phyloP scores from a whole-genome alignment of 805 yeast species.

The Isabelozyma heimii region DNA sequence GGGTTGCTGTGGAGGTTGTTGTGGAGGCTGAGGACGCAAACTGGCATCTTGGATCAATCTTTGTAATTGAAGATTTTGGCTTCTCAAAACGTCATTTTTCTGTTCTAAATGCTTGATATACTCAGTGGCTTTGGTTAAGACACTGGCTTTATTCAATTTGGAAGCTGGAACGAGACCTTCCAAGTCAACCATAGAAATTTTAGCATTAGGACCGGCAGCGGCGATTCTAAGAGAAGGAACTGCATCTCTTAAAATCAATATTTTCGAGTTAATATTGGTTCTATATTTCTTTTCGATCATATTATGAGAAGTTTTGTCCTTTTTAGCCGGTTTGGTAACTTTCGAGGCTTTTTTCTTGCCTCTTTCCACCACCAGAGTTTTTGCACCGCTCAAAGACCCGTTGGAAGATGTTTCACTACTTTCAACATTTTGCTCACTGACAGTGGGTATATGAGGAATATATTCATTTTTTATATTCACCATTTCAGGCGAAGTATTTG shows the following conservation, averaged over 20 bases:
- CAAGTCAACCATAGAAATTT: conserved; percentile 44
- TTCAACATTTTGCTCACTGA: background rate
- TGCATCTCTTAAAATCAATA: conserved; percentile 65
- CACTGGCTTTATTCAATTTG: conserved; percentile 75
- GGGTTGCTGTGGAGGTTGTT: conserved; percentile 8
- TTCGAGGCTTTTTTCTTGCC: conserved; percentile 8
- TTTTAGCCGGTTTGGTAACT: conserved; percentile 46
- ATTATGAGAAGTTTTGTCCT: conserved; percentile 67
- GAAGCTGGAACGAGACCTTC: conserved; percentile 78
- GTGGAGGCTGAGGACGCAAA: conserved; percentile 15
- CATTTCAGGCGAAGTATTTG: conserved; percentile 19
- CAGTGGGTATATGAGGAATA: background rate
- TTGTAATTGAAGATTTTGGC: conserved; percentile 45
- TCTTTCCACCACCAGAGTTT: background rate
- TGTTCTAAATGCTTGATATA: conserved; percentile 70
- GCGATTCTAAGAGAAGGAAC: conserved; percentile 76
- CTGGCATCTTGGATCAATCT: conserved; percentile 33
- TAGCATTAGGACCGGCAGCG: conserved; percentile 40
- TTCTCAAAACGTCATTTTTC: conserved; percentile 49
- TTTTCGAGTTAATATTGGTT: conserved; percentile 72
- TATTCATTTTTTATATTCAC: background rate
- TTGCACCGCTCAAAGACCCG: background rate
- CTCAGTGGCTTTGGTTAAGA: conserved; percentile 72
- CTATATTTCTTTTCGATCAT: conserved; percentile 80
- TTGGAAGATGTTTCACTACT: background rate